Conservation (phyloP, 371 early-diverging fungal genomes). For the Lichtheimia ornata region DNA sequence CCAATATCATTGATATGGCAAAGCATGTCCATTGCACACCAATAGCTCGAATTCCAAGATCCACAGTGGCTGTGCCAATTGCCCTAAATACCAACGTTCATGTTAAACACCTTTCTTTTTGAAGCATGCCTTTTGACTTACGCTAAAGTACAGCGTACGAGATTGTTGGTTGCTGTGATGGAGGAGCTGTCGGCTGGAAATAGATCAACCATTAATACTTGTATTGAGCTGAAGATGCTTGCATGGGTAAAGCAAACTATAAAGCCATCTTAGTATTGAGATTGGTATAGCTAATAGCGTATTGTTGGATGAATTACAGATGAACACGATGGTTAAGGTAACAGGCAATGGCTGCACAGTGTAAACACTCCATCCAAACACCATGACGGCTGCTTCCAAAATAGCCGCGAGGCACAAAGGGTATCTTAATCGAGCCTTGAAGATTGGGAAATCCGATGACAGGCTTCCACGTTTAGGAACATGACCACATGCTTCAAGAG, state of each 20-base stretch:
- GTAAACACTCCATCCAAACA: conserved; percentile 33
- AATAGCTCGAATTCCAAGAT: conserved; percentile 31
- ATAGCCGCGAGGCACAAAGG: conserved; percentile 28
- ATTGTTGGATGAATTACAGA: conserved; percentile 11
- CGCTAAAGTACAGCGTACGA: conserved; percentile 35
- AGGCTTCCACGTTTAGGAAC: conserved; percentile 8
- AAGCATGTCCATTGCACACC: conserved; percentile 36
- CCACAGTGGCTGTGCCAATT: conserved; percentile 25
- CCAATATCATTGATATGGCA: conserved; percentile 24
- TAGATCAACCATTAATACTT: conserved; percentile 33
- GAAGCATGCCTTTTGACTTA: neutral
- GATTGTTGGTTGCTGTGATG: conserved; percentile 40
- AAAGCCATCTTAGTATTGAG: neutral
- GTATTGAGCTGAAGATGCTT: conserved; percentile 11
- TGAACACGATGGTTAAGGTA: conserved; percentile 22
- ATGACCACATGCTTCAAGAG: neutral
- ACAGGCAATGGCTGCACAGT: conserved; percentile 5
- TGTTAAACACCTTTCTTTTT: too few relatives aligned
- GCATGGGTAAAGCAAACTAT: neutral
- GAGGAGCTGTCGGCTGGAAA: conserved; percentile 22
- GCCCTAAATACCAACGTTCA: conserved; percentile 12
- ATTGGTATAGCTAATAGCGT: neutral
- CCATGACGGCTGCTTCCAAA: conserved; percentile 22
- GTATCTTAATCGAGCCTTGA: conserved; percentile 28
- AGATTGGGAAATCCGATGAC: conserved; percentile 26